Conservation (phyloP, 169 alveolate genomes). For the Cyclospora cayetanensis region DNA sequence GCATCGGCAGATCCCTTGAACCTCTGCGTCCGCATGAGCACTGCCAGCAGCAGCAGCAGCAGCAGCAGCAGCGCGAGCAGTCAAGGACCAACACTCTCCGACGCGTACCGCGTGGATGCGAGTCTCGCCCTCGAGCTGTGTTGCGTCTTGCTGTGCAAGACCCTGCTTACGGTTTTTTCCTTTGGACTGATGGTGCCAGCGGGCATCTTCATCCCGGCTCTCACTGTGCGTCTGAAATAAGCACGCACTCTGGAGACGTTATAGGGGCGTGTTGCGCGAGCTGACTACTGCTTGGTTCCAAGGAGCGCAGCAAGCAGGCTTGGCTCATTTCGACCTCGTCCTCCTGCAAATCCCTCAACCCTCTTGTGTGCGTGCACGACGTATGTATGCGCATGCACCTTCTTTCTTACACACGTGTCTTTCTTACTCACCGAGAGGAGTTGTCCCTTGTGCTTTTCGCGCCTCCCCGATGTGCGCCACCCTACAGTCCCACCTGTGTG, state of each 20-base stretch:
- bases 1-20: conserved; percentile 53
- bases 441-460: too few relatives aligned
- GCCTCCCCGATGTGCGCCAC: not conserved
- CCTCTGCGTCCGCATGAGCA: conserved; percentile 50
- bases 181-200: conserved; percentile 73
- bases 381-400: not conserved
- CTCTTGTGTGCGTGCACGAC: too few relatives aligned
- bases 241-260: too few relatives aligned
- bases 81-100: conserved; percentile 46
- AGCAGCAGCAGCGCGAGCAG: conserved; percentile 13
- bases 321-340: too few relatives aligned
- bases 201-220: conserved; percentile 75
- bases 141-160: conserved; percentile 37
- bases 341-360: too few relatives aligned
- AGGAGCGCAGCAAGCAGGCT: too few relatives aligned
- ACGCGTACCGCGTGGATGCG: conserved; percentile 64
- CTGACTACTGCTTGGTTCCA: too few relatives aligned
- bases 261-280: too few relatives aligned
- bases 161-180: conserved; percentile 64
- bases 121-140: conserved; percentile 10
- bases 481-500: not conserved
- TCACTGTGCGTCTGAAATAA: conserved; percentile 35
- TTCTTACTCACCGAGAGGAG: not conserved
- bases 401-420: not conserved
- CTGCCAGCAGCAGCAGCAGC: conserved; percentile 14